Evolutionary conservation across 805 yeast species (phyloP), one percentile per base, ranked within the genome.

Genomic region (Metschnikowia cerradonensis): DNA sequence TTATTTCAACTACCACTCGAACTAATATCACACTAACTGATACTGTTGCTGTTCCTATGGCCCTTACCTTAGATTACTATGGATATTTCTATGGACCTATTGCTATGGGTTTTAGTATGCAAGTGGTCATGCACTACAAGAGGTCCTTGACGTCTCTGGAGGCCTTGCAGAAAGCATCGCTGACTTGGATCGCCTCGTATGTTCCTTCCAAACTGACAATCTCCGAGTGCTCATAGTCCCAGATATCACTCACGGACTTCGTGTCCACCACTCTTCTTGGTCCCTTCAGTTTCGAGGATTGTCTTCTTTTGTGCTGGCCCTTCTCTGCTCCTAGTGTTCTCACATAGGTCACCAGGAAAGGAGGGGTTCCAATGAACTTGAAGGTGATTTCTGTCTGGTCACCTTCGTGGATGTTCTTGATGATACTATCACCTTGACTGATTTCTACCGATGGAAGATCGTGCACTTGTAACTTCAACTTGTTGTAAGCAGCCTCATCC

Each of bases 381-480:
- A 94, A 92, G 2, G 79, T 79, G 44, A 94, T 82, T 63, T 90
- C 96, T 1, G 95, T 91, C 61, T 87, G 88, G 57, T 94, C 99
- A 43, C 98, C 99, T 64, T 90, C 96, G 61, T 90, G 96, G 40
- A 94, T 88, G 65, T 89, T 92, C 61, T 84, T 91, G 50, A 84
- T 80, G 7, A 84, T 70, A 15, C 80, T 72, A 50, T 82, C 84
- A n/a, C 96, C 96, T 60, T 85, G 88, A 22, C 85, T 80, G 14
- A 92, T 83, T 52, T 86, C 90, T 14, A 92, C 97, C 0, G 96
- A 84, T 1, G 85, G 85, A 14, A 81, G 63, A 36, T 79, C 80
- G 54, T 77, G 72, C 8, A 80, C 70, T 15, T 61, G 63, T 14
- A 67, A 54, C 48, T 60, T 60, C 52, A 72, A 66, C 0, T 56